Percentiles rank a stretch among this genome's conserved stretches.
phyloP scores from a whole-genome alignment of 306 rosid species.

The Mimosa bimucronata region DNA sequence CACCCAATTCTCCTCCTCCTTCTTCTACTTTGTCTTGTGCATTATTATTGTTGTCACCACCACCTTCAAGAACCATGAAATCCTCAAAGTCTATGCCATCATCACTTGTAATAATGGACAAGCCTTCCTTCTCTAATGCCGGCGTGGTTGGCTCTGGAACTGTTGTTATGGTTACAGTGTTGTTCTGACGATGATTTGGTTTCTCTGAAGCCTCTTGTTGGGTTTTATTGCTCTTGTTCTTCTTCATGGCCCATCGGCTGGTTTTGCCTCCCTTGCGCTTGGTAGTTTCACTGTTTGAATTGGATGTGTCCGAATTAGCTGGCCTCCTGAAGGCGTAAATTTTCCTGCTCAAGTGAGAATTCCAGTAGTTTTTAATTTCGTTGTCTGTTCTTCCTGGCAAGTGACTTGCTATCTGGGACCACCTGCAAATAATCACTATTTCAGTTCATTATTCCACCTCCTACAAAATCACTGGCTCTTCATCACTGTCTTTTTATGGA shows the following conservation, averaged over 20 bases:
- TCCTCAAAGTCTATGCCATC: constrained; percentile 2
- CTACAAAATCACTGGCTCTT: no score
- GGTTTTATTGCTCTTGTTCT: constrained; percentile 36
- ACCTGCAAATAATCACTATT: constrained; percentile 43
- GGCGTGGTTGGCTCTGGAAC: constrained; percentile 36
- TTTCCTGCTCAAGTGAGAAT: constrained; percentile 81
- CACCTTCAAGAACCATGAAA: neutral
- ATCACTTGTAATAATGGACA: neutral
- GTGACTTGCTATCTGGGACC: constrained; percentile 92
- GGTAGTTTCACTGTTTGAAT: neutral
- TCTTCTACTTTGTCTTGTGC: neutral
- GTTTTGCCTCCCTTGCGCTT: constrained; percentile 59
- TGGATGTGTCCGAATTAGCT: constrained; percentile 20
- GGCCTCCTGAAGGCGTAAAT: constrained; percentile 53
- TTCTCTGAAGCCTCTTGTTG: neutral
- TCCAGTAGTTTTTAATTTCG: constrained; percentile 94
- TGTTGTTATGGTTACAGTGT: neutral
- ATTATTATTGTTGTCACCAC: neutral
- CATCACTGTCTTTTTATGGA: neutral
- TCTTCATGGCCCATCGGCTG: constrained; percentile 73
- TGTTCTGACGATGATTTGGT: neutral
- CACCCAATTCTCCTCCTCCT: neutral
- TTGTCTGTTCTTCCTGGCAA: constrained; percentile 96
- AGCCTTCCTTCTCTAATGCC: constrained; percentile 36
- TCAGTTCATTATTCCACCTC: no score